Base-by-base conservation (phyloP, 169 alveolate species). In the Plasmodium vinckei region DNA sequence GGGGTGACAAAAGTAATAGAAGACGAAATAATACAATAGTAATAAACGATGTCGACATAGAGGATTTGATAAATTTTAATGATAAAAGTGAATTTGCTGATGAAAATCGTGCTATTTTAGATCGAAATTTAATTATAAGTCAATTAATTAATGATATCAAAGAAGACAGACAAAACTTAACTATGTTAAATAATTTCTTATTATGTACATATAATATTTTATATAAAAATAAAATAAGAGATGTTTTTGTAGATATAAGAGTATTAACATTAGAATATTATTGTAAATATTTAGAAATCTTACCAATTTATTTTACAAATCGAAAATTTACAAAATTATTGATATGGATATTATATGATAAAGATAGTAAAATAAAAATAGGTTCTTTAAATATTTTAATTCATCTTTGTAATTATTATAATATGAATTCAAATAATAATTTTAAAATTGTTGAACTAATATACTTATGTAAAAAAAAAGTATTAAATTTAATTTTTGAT, bases 261-360 rank as follows among this genome's bases (percentile, higher is more conserved):
- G 44, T 72, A 33, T 69, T 86, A 63, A 60, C 91, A 5, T 53
- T 86, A 27, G 87, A 68, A 63, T 86, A 57, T 57, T 86, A 44
- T 42, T 64, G 59, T 53, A 15, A 56, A 5, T 86, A 70, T 47
- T 61, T 86, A 70, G 69, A 86, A 46, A 57, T 47, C 1, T 25
- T 70, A 63, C 59, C 68, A 12, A 21, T 23, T 9, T 86, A 86
- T 63, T 86, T 86, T 49, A 86, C 87, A 17, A 86, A 86, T 46
- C 47, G 91, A 21, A 86, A 86, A 53, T 86, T 59, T 64, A 86
- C 91, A 4, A 86, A 86, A 61, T 44, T 70, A 21, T 64, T 86
- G 23, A 68, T 86, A 59, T 86, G 91, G 91, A 70, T 86, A 46
- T 71, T 86, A 42, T 59, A 71, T 61, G 91, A 86, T 70, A 86